Conservation (phyloP, 352 stramenopile species). For the Phytopythium litorale region DNA sequence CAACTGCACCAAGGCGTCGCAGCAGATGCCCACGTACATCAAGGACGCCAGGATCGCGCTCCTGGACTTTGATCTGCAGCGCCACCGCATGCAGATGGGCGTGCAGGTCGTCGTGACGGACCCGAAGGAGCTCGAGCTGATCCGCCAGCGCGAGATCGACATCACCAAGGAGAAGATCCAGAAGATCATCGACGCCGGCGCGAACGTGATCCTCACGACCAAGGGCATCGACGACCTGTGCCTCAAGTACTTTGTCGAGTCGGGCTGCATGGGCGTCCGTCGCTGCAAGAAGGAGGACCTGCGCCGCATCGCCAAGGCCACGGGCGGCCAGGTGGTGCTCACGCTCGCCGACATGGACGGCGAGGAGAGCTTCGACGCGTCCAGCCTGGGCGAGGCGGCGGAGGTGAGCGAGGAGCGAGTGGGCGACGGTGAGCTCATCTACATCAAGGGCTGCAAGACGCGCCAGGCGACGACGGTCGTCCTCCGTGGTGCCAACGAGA, state of each 20-base stretch:
- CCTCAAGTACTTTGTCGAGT: slow-evolving; percentile 99
- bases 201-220: slow-evolving; percentile 99
- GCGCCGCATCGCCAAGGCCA: slow-evolving; percentile 98
- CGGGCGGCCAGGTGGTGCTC: slow-evolving; percentile 94
- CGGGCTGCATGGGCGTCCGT: slow-evolving; percentile 94
- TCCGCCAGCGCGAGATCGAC: slow-evolving; percentile 98
- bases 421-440: slow-evolving; percentile 98
- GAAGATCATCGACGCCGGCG: slow-evolving; percentile 97
- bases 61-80: slow-evolving; percentile 98
- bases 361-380: slow-evolving; percentile 95
- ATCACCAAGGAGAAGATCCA: slow-evolving; percentile 99
- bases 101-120: slow-evolving; percentile 92
- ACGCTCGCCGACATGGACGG: slow-evolving; percentile 99
- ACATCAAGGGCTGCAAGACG: slow-evolving; percentile 96
- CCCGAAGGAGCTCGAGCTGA: slow-evolving; percentile 96
- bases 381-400: slow-evolving; percentile 90
- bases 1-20: slow-evolving; percentile 95
- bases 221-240: slow-evolving; percentile 99
- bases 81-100: slow-evolving; percentile 97
- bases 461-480: slow-evolving; percentile 96
- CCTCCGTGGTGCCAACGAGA: slow-evolving; percentile 98
- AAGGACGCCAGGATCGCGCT: slow-evolving; percentile 95
- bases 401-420: slow-evolving; percentile 96
- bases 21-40: slow-evolving; percentile 97
- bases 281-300: slow-evolving; percentile 98